phyloP scores from a whole-genome alignment of 176 grass and related monocot genomes.

The Zizania latifolia region DNA sequence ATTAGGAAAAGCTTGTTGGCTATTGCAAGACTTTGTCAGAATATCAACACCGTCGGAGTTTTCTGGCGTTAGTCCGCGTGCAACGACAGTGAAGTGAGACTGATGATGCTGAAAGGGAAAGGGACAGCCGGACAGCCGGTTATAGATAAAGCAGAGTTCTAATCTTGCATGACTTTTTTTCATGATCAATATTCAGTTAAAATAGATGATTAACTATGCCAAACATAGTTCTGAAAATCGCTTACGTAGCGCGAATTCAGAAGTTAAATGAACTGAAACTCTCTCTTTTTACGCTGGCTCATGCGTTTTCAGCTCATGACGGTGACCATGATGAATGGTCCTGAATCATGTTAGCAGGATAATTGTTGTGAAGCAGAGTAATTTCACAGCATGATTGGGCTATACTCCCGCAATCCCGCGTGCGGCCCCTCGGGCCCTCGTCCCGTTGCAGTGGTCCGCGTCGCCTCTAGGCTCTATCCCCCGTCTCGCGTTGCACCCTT shows the following conservation, averaged over 20 bases:
- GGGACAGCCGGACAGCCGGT: not conserved
- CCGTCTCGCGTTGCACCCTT: no score
- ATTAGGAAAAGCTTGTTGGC: not conserved
- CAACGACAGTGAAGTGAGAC: not conserved
- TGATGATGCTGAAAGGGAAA: not conserved
- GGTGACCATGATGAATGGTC: constrained; percentile 11
- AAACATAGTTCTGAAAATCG: not conserved
- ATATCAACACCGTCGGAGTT: not conserved
- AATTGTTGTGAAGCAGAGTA: not conserved
- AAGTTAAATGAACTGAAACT: not conserved
- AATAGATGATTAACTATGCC: not conserved
- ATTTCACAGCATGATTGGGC: not conserved
- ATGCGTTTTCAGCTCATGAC: not conserved
- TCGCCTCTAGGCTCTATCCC: no score
- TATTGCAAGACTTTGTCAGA: not conserved
- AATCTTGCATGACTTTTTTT: not conserved
- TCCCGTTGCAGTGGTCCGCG: no score
- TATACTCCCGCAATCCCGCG: no score
- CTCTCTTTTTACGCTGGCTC: not conserved
- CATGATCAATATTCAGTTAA: not conserved
- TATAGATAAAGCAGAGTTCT: not conserved
- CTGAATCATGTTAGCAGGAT: not conserved
- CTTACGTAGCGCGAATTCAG: not conserved
- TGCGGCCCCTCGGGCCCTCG: no score
- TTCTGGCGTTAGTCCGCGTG: not conserved